phyloP scores from a whole-genome alignment of 495 filamentous ascomycete genomes.

The Barbatosphaeria neglecta region DNA sequence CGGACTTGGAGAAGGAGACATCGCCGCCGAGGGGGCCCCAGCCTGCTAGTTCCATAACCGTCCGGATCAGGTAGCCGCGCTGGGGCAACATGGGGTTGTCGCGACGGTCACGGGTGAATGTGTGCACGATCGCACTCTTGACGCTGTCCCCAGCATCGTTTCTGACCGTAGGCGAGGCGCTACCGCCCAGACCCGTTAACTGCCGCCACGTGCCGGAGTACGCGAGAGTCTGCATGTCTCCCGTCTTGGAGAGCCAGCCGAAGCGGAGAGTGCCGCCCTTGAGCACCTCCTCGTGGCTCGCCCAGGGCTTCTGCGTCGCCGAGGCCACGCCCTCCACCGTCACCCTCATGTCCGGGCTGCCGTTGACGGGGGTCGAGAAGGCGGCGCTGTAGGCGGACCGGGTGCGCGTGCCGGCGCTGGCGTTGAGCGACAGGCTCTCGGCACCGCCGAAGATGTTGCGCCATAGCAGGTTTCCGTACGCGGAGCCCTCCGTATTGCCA shows the following conservation, averaged over 20 bases:
- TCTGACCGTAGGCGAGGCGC: constrained; percentile 69
- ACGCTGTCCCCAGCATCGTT: constrained; percentile 81
- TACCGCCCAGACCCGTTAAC: constrained; percentile 59
- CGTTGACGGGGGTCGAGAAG: constrained; percentile 66
- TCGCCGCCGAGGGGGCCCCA: constrained; percentile 77
- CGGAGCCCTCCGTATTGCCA: constrained; percentile 82
- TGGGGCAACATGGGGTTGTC: constrained; percentile 76
- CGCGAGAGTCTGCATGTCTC: constrained; percentile 59
- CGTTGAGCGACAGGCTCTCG: constrained; percentile 71
- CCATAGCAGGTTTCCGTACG: constrained; percentile 69
- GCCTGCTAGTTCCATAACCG: constrained; percentile 71
- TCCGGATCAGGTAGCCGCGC: constrained; percentile 65
- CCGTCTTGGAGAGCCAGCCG: constrained; percentile 50
- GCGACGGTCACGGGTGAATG: constrained; percentile 65
- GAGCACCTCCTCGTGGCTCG: constrained; percentile 84
- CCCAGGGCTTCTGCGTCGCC: constrained; percentile 75
- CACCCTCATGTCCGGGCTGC: constrained; percentile 67
- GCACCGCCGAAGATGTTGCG: constrained; percentile 94
- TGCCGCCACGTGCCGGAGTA: constrained; percentile 83
- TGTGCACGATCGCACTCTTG: constrained; percentile 76
- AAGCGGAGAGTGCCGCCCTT: constrained; percentile 68
- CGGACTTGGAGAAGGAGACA: constrained; percentile 79
- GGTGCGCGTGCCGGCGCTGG: constrained; percentile 77
- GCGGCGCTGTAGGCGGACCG: constrained; percentile 75
- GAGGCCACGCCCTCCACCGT: constrained; percentile 68